Percentiles rank a stretch among this genome's conserved stretches.
Evolutionary conservation across 73 alveolate genomes (phyloP).

Genomic region (Paramecium octaurelia): DNA sequence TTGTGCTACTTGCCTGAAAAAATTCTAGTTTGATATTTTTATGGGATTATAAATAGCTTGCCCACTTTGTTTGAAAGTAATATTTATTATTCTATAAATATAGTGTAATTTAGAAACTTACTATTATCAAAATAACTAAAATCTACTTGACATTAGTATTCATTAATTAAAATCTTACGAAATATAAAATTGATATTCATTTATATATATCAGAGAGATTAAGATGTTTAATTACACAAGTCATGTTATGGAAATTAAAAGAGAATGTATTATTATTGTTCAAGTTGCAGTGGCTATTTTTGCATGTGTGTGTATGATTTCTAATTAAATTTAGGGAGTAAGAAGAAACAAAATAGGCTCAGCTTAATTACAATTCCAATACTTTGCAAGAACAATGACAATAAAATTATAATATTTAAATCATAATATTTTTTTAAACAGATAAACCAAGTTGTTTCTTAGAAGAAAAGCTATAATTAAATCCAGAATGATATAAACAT

Average conservation of each 20-base stretch:
- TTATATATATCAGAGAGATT: too few relatives aligned
- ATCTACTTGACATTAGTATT: too few relatives aligned
- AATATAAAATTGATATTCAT: too few relatives aligned
- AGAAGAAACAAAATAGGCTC: background rate
- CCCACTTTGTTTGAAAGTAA: background rate
- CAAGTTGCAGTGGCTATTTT: background rate
- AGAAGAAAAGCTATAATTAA: too few relatives aligned
- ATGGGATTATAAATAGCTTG: background rate
- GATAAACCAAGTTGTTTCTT: too few relatives aligned
- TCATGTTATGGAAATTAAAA: background rate
- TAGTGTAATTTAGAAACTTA: background rate
- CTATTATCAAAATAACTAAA: too few relatives aligned
- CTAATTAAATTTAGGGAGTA: background rate
- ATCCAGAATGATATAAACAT: too few relatives aligned
- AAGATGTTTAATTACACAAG: background rate
- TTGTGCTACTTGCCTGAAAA: background rate
- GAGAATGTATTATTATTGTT: background rate
- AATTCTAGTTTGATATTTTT: background rate
- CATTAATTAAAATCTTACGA: too few relatives aligned
- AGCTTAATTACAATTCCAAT: background rate
- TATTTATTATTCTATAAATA: background rate
- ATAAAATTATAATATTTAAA: too few relatives aligned
- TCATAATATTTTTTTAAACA: too few relatives aligned
- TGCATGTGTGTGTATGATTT: background rate
- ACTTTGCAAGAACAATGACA: background rate